Conservation (phyloP, 2,329 filamentous ascomycete genomes). For the Colletotrichum sp. region DNA sequence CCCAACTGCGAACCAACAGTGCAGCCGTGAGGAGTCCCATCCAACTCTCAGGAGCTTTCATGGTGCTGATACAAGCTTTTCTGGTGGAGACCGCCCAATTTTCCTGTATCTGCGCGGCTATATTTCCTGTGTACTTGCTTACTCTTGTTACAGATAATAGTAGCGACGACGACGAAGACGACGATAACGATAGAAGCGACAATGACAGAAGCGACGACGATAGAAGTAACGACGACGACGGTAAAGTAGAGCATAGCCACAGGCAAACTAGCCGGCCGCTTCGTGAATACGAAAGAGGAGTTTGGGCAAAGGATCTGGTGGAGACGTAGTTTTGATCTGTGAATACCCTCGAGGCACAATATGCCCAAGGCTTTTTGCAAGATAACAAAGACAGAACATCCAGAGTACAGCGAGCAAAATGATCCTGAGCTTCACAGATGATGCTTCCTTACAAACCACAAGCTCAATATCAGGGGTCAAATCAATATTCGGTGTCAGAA, state of each 20-base stretch:
- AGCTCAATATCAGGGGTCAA: not conserved
- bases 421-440: not conserved
- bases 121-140: too few species aligned
- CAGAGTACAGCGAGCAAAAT: accelerated
- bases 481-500: not conserved
- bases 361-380: not conserved
- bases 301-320: not conserved
- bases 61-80: not conserved
- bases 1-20: not conserved
- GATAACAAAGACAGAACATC: not conserved
- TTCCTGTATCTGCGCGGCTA: too few species aligned
- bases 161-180: too few species aligned
- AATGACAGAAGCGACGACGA: too few species aligned
- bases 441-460: accelerated
- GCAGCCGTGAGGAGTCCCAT: not conserved
- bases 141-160: too few species aligned
- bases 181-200: too few species aligned
- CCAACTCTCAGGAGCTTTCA: not conserved
- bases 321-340: not conserved
- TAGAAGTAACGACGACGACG: too few species aligned
- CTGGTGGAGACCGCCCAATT: not conserved
- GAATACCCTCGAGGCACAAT: not conserved
- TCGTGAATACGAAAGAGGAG: not conserved
- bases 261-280: not conserved
- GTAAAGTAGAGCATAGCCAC: too few species aligned